Evolutionary conservation across 2,329 filamentous ascomycete genomes (phyloP).

Genomic region (Ophiognomonia clavigignenti-juglandacearum): DNA sequence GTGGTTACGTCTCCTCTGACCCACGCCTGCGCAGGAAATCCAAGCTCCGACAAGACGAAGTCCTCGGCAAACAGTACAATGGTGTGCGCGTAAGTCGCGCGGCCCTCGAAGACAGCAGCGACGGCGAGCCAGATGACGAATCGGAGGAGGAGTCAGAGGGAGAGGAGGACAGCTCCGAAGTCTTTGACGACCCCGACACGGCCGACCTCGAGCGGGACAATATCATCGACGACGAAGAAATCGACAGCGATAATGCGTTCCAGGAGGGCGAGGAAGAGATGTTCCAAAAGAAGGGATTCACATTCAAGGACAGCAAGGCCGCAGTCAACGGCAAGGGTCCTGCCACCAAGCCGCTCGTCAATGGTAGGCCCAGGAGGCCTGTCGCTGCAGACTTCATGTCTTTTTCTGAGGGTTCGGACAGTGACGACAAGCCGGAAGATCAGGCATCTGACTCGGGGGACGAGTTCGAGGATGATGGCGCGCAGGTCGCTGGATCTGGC

Average conservation of each 20-base stretch:
- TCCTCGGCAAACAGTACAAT: slow-evolving; percentile 74
- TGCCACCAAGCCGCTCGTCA: slow-evolving; percentile 22
- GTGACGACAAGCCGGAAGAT: slow-evolving; percentile 30
- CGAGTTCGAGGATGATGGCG: slow-evolving; percentile 29
- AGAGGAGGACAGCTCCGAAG: slow-evolving; percentile 18
- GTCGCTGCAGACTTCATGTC: slow-evolving; percentile 56
- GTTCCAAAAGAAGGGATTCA: slow-evolving; percentile 62
- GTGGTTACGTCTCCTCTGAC: background rate
- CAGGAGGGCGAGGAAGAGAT: slow-evolving; percentile 79
- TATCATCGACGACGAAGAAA: slow-evolving; percentile 53
- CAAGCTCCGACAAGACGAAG: slow-evolving; percentile 71
- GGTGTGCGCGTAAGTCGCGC: slow-evolving; percentile 71
- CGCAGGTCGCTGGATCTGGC: background rate
- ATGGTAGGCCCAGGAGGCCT: slow-evolving; percentile 30
- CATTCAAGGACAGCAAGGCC: slow-evolving; percentile 50
- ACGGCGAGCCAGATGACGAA: slow-evolving; percentile 37
- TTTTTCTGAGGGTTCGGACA: slow-evolving; percentile 30
- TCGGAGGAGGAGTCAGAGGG: slow-evolving; percentile 25
- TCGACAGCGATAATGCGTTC: slow-evolving; percentile 66
- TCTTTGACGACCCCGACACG: slow-evolving; percentile 52
- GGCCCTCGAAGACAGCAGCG: slow-evolving; percentile 55
- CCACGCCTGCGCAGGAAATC: slow-evolving; percentile 56
- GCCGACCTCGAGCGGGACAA: slow-evolving; percentile 50
- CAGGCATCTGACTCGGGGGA: slow-evolving; percentile 32
- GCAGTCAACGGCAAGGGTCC: slow-evolving; percentile 23